Evolutionary conservation across 148 eudicot species (phyloP).

Genomic region (Vaccinium macrocarpon): DNA sequence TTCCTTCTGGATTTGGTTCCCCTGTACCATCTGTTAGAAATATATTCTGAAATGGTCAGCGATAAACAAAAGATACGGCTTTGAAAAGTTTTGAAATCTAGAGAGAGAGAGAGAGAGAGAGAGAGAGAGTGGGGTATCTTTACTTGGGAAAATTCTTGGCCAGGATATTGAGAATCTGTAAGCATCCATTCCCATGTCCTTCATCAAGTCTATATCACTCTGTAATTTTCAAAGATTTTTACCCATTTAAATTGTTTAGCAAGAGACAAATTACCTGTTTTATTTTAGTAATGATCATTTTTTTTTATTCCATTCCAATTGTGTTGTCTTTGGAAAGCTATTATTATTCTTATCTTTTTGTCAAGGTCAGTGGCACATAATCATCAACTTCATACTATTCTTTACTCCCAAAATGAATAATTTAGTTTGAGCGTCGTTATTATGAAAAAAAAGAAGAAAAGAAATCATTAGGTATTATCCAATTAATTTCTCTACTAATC

Average conservation of each 20-base stretch:
- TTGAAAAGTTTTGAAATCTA: background rate
- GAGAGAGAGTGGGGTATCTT: conserved; percentile 22
- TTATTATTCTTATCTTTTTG: conserved; percentile 17
- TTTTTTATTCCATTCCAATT: background rate
- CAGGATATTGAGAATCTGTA: conserved; percentile 96
- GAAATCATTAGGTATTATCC: background rate
- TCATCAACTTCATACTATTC: background rate
- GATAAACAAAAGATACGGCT: background rate
- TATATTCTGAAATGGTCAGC: background rate
- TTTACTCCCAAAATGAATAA: no score
- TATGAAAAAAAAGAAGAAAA: no score
- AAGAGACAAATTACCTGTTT: background rate
- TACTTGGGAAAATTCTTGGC: conserved; percentile 95
- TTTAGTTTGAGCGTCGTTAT: background rate
- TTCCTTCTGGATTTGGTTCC: conserved; percentile 80
- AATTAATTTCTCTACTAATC: background rate
- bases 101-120: conserved; percentile 5
- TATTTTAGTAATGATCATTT: no score
- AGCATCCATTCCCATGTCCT: conserved; percentile 93
- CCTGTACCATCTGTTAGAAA: conserved; percentile 80
- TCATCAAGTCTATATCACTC: conserved; percentile 88
- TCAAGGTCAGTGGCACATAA: conserved; percentile 8
- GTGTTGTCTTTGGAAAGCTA: background rate
- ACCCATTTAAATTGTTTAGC: background rate
- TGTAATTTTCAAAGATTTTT: conserved; percentile 25